Evolutionary conservation across 2,329 filamentous ascomycete genomes (phyloP).

Genomic region (Trichocomaceae sp.): DNA sequence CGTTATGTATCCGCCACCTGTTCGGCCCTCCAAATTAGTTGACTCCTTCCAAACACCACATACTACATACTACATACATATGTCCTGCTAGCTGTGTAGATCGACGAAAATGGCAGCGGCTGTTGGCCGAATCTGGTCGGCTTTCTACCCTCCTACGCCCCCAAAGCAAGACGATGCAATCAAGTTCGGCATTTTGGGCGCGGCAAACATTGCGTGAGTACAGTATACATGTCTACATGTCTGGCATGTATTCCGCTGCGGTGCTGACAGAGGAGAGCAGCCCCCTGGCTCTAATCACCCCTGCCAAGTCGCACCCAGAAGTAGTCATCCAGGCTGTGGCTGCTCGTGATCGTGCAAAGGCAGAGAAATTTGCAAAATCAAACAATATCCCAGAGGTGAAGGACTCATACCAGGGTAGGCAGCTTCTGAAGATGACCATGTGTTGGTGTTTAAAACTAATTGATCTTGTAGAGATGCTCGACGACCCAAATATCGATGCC

Average conservation of each 20-base stretch:
- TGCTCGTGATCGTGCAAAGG: conserved; percentile 44
- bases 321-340: conserved; percentile 50
- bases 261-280: conserved; percentile 5
- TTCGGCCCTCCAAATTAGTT: too few relatives aligned
- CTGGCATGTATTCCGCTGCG: neutral
- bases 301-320: conserved; percentile 49
- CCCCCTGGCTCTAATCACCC: conserved; percentile 30
- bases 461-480: conserved; percentile 10
- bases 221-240: too few relatives aligned
- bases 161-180: conserved; percentile 3
- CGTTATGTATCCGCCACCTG: too few relatives aligned
- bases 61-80: neutral
- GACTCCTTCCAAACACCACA: too few relatives aligned
- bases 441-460: conserved; percentile 16
- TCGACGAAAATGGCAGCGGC: neutral
- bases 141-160: neutral
- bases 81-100: too few relatives aligned
- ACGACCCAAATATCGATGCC: conserved; percentile 32
- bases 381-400: conserved; percentile 47
- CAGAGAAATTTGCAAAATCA: conserved; percentile 46
- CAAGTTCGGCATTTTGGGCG: conserved; percentile 6
- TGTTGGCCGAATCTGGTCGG: neutral
- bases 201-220: conserved; percentile 9
- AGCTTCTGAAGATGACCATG: too few relatives aligned
- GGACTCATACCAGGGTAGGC: conserved; percentile 43